phyloP scores from a whole-genome alignment of 179 eudicot genomes.

The Camellia oleifera region DNA sequence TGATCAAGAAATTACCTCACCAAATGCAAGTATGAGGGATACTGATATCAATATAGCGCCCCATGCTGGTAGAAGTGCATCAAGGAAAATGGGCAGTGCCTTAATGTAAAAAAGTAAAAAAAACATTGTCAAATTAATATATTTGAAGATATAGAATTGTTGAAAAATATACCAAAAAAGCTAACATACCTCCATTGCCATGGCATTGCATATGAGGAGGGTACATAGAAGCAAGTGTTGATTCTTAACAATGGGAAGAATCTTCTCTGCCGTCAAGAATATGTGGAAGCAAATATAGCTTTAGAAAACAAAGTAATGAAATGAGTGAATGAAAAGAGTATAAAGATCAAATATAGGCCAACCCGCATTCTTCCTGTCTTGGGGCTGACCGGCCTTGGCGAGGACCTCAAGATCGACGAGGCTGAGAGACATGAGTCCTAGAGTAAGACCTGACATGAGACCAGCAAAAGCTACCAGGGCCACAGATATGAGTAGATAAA shows the following conservation, averaged over 20 bases:
- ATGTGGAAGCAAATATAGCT: neutral
- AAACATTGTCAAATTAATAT: neutral
- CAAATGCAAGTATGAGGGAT: conserved; percentile 72
- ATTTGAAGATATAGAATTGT: neutral
- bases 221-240: conserved; percentile 72
- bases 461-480: conserved; percentile 75
- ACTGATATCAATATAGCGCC: conserved; percentile 70
- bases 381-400: conserved; percentile 64
- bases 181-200: conserved; percentile 71
- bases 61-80: conserved; percentile 73
- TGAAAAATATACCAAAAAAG: conserved; percentile 2
- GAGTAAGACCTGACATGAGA: conserved; percentile 83
- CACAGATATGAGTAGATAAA: conserved; percentile 49
- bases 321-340: neutral
- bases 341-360: conserved; percentile 12
- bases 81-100: conserved; percentile 80
- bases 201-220: conserved; percentile 67
- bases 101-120: conserved; percentile 15
- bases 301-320: conserved; percentile 6
- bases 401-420: conserved; percentile 88
- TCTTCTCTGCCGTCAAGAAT: conserved; percentile 46
- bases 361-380: conserved; percentile 67
- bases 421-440: conserved; percentile 86
- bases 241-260: conserved; percentile 66
- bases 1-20: conserved; percentile 50